These are phyloP conservation scores for Cinnamomum micranthum DNA, from an alignment of 164 flowering plant species.

Conservation along the genomic window DNA sequence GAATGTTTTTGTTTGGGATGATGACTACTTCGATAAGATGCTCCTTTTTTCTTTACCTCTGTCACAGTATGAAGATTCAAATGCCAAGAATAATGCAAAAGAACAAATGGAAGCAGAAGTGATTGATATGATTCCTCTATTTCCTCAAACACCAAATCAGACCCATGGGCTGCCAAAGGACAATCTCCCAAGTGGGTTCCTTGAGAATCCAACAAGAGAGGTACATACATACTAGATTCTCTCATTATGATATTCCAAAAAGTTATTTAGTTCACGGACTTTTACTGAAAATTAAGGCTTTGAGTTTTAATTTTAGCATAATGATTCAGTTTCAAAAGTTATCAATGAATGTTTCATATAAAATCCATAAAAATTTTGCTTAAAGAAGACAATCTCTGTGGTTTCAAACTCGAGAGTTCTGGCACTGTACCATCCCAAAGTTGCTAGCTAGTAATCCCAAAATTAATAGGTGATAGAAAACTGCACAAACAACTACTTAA, in stretches of 20 bases:
- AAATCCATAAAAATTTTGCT: too few relatives aligned
- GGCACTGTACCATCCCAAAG: too few relatives aligned
- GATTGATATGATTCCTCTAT: not conserved
- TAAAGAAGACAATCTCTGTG: too few relatives aligned
- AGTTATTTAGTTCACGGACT: not conserved
- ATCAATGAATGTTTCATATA: too few relatives aligned
- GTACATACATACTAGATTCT: not conserved
- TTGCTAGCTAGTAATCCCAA: too few relatives aligned
- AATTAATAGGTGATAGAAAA: too few relatives aligned
- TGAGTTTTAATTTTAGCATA: not conserved
- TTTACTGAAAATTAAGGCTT: not conserved
- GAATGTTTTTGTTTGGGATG: not conserved
- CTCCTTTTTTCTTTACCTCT: not conserved
- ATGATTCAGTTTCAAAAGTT: too few relatives aligned
- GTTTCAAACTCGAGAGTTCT: too few relatives aligned
- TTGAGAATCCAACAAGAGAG: not conserved
- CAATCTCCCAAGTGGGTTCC: not conserved
- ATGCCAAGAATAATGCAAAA: not conserved
- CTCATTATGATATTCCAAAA: too few relatives aligned
- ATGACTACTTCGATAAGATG: not conserved
- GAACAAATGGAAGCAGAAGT: not conserved
- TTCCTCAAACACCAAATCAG: not conserved
- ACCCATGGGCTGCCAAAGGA: not conserved
- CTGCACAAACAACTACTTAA: too few relatives aligned
- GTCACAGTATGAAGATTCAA: not conserved